Percentiles rank a stretch among this genome's conserved stretches.
Conservation (phyloP, 2,329 filamentous ascomycete species). For the Dactylellina drechsleri region DNA sequence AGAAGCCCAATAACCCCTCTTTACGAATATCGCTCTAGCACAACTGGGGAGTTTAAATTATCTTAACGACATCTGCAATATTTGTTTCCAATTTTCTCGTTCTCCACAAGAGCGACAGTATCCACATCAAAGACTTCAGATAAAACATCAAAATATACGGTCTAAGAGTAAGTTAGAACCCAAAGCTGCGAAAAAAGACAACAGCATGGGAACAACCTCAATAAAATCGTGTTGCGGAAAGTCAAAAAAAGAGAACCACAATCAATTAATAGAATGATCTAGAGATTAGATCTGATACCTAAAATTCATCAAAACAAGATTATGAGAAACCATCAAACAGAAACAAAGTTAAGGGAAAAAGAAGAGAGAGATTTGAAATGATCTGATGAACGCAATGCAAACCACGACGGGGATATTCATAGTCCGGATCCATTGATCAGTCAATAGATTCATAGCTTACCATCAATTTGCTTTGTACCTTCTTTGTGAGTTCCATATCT, state of each 20-base stretch:
- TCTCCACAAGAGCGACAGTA: not conserved
- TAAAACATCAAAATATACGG: not conserved
- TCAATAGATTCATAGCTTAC: slow-evolving; percentile 44
- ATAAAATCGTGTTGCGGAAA: not conserved
- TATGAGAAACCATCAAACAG: slow-evolving; percentile 38
- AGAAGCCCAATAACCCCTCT: no score
- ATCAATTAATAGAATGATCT: not conserved
- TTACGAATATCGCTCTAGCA: no score
- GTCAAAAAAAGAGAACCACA: slow-evolving; percentile 1
- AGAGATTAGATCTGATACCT: slow-evolving; percentile 54
- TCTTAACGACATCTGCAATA: no score
- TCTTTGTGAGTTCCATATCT: slow-evolving; percentile 62
- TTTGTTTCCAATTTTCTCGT: no score
- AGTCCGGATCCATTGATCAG: slow-evolving; percentile 45
- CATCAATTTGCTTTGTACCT: slow-evolving; percentile 38
- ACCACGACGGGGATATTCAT: slow-evolving; percentile 22
- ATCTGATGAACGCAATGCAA: slow-evolving; percentile 13
- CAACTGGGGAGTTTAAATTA: no score
- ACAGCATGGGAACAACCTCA: no score
- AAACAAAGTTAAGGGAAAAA: slow-evolving; percentile 9
- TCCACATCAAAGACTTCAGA: not conserved
- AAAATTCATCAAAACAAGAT: slow-evolving; percentile 32
- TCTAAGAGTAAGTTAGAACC: no score
- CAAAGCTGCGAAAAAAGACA: no score
- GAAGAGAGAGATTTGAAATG: slow-evolving; percentile 12